These are phyloP conservation scores for Prunus mira DNA, from an alignment of 306 rosid genomes.

Conservation along the genomic window DNA sequence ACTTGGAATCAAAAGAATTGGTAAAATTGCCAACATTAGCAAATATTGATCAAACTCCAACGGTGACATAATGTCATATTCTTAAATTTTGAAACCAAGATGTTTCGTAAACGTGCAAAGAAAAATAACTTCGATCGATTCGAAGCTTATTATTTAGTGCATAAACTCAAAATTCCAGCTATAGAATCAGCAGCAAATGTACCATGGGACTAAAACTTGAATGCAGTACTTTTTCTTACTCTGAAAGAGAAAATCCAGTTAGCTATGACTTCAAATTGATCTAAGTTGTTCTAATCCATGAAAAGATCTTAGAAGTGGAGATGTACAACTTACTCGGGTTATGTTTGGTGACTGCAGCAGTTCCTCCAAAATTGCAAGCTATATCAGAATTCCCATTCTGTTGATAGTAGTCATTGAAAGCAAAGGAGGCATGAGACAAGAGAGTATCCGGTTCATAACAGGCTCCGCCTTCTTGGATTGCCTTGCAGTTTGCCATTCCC, in stretches of 20 bases:
- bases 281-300: background rate
- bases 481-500: slow-evolving; percentile 65
- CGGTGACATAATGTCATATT: background rate
- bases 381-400: slow-evolving; percentile 88
- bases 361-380: slow-evolving; percentile 96
- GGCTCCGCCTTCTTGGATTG: slow-evolving; percentile 56
- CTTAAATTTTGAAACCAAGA: too few relatives aligned
- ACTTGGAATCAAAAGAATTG: background rate
- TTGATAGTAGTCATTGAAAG: slow-evolving; percentile 77
- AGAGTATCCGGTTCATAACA: slow-evolving; percentile 80
- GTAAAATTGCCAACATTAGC: background rate
- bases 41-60: background rate
- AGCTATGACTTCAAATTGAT: background rate
- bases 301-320: background rate
- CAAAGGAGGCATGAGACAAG: slow-evolving; percentile 87
- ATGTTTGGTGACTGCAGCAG: slow-evolving; percentile 58
- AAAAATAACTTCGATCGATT: too few relatives aligned
- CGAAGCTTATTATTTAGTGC: too few relatives aligned
- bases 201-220: background rate
- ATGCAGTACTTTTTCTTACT: too few relatives aligned
- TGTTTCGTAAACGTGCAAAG: too few relatives aligned
- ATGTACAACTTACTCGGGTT: slow-evolving; percentile 42
- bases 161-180: too few relatives aligned
- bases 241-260: background rate
- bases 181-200: background rate